Conservation (phyloP, 2,329 filamentous ascomycete genomes). For the Aspergillus sp. region DNA sequence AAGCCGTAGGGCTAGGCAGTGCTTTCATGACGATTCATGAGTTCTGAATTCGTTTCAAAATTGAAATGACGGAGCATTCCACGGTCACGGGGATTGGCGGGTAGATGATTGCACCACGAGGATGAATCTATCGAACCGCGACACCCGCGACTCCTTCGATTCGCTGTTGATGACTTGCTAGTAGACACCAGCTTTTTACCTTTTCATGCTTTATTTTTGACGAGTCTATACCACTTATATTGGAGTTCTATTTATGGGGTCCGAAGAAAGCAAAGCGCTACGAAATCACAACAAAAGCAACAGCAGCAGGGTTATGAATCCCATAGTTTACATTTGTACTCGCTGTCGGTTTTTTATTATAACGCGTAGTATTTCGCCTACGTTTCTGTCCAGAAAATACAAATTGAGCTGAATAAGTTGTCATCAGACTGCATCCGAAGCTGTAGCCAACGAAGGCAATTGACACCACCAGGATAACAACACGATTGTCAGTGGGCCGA, state of each 20-base stretch:
- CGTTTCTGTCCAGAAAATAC: not conserved
- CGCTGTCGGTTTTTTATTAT: not conserved
- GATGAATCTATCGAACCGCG: slow-evolving; percentile 5
- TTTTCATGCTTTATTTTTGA: slow-evolving; percentile 31
- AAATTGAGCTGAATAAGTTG: not conserved
- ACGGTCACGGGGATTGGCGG: slow-evolving; percentile 20
- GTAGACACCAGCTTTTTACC: slow-evolving; percentile 31
- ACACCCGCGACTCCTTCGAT: slow-evolving; percentile 19
- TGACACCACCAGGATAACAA: not conserved
- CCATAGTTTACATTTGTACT: slow-evolving; percentile 4
- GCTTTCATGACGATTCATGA: slow-evolving; percentile 20
- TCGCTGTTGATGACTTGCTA: slow-evolving; percentile 30
- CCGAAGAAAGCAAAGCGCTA: slow-evolving; percentile 9
- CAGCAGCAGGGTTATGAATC: slow-evolving; percentile 4
- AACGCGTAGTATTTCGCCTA: slow-evolving; percentile 16
- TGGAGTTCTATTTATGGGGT: slow-evolving; percentile 17
- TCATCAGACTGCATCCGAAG: slow-evolving; percentile 5
- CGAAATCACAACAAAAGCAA: slow-evolving; percentile 8
- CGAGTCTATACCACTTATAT: slow-evolving; percentile 28
- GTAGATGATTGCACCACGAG: slow-evolving; percentile 15
- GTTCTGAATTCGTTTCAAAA: slow-evolving; percentile 16
- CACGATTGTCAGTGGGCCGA: not conserved
- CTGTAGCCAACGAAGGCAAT: not conserved
- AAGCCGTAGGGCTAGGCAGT: slow-evolving; percentile 19
- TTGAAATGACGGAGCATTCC: slow-evolving; percentile 18